These are phyloP conservation scores for Microthlaspi erraticum DNA, from an alignment of 345 rosid genomes.

Conservation along the genomic window DNA sequence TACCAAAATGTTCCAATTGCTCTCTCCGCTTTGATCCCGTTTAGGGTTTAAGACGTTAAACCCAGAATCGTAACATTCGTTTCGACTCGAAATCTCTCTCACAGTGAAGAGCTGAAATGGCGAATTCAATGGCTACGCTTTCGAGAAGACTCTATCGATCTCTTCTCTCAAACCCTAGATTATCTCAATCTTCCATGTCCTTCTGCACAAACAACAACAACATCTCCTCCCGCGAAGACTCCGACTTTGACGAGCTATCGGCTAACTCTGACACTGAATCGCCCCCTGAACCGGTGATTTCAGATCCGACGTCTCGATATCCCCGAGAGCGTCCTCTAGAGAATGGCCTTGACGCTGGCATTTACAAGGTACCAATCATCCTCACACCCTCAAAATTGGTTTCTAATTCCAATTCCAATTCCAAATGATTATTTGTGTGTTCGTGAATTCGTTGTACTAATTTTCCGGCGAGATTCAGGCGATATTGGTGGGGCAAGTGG, in stretches of 20 bases:
- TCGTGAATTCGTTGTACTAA: not conserved
- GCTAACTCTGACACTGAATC: slow-evolving; percentile 50
- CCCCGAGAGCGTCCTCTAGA: slow-evolving; percentile 61
- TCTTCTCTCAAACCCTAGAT: slow-evolving; percentile 52
- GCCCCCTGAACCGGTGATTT: slow-evolving; percentile 19
- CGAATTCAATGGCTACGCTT: slow-evolving; percentile 57
- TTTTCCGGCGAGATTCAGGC: slow-evolving; percentile 57
- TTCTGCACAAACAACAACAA: slow-evolving; percentile 52
- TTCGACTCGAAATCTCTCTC: slow-evolving; percentile 3
- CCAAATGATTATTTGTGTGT: no score
- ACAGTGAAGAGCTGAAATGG: slow-evolving; percentile 35
- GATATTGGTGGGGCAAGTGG: slow-evolving; percentile 88
- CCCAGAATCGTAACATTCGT: slow-evolving; percentile 29
- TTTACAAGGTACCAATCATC: slow-evolving; percentile 63
- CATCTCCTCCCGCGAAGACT: slow-evolving; percentile 40
- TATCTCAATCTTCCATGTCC: slow-evolving; percentile 46
- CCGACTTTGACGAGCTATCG: slow-evolving; percentile 48
- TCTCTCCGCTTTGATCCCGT: slow-evolving; percentile 14
- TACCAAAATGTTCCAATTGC: slow-evolving; percentile 17
- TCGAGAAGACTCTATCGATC: slow-evolving; percentile 59
- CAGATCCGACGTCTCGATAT: slow-evolving; percentile 30
- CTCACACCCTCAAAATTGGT: not conserved
- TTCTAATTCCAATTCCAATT: not conserved
- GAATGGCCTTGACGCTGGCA: slow-evolving; percentile 76
- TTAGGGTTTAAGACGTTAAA: slow-evolving; percentile 48